Evolutionary conservation across 768 basidiomycete species (phyloP).

Genomic region (Podaxis sp.): DNA sequence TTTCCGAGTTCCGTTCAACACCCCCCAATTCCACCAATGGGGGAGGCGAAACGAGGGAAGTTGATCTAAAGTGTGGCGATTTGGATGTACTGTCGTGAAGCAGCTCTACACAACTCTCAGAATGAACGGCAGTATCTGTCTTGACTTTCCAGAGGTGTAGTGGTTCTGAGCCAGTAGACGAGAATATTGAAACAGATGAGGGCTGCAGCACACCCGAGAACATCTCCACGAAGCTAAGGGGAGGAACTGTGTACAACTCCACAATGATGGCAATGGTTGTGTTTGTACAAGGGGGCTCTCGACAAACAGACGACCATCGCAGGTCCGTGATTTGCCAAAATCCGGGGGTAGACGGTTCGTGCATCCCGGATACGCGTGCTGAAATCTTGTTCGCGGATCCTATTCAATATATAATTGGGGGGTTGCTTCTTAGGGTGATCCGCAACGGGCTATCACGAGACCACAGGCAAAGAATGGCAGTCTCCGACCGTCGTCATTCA

Average conservation of each 20-base stretch:
- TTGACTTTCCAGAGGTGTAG: conserved; percentile 52
- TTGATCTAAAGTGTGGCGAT: conserved; percentile 49
- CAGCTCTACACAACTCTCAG: conserved; percentile 61
- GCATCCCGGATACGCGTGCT: neutral
- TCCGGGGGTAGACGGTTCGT: neutral
- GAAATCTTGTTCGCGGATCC: neutral
- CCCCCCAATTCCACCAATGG: conserved; percentile 16
- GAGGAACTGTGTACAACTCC: neutral
- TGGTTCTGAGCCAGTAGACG: conserved; percentile 66
- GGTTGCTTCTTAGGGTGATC: neutral
- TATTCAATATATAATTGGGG: neutral
- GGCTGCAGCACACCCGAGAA: conserved; percentile 62
- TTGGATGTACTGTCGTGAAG: conserved; percentile 57
- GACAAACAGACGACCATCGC: neutral
- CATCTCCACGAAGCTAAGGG: conserved; percentile 34
- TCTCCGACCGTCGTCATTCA: too few relatives aligned
- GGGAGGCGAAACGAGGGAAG: conserved; percentile 44
- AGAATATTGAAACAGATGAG: conserved; percentile 68
- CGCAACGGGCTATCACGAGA: neutral
- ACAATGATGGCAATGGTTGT: neutral
- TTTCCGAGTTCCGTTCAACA: conserved; percentile 24
- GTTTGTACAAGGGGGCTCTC: neutral
- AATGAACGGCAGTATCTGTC: conserved; percentile 44
- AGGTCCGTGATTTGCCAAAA: neutral
- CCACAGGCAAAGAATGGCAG: neutral